These are phyloP conservation scores for Apocynum venetum DNA, from an alignment of 257 asterid genomes.

Conservation along the genomic window DNA sequence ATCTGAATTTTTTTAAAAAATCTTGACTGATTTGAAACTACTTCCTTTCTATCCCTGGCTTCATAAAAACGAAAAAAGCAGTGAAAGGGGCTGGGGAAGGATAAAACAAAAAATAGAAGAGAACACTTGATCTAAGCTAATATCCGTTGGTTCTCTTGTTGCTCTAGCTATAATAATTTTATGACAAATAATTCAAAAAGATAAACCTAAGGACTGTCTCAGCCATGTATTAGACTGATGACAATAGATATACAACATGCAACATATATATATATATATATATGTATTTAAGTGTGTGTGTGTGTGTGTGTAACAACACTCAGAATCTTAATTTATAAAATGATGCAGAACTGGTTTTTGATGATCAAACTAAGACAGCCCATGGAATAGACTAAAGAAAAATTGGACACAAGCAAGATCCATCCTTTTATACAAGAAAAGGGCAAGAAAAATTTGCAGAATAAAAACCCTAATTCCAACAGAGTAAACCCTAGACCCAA, in stretches of 20 bases:
- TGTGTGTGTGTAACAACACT: background rate
- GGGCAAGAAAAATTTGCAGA: slow-evolving; percentile 3
- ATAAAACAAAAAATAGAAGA: background rate
- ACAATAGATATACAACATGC: background rate
- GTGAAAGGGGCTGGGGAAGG: background rate
- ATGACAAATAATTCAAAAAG: background rate
- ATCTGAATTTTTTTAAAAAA: background rate
- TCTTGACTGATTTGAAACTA: background rate
- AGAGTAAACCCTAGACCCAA: slow-evolving; percentile 11
- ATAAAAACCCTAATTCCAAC: slow-evolving; percentile 14
- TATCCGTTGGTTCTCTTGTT: slow-evolving; percentile 13
- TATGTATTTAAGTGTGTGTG: no score
- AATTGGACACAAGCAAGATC: background rate
- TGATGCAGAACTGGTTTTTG: background rate
- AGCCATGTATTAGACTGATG: background rate
- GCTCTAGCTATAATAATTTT: background rate
- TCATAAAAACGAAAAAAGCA: background rate
- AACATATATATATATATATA: background rate
- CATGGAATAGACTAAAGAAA: background rate
- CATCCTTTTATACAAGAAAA: background rate
- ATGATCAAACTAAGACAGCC: background rate
- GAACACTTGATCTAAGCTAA: slow-evolving; percentile 5
- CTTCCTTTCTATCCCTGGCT: background rate
- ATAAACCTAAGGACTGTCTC: background rate
- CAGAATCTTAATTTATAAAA: background rate